Percentiles rank a stretch among this genome's conserved stretches.
Conservation (phyloP, 257 asterid genomes). For the Nicotiana attenuata region DNA sequence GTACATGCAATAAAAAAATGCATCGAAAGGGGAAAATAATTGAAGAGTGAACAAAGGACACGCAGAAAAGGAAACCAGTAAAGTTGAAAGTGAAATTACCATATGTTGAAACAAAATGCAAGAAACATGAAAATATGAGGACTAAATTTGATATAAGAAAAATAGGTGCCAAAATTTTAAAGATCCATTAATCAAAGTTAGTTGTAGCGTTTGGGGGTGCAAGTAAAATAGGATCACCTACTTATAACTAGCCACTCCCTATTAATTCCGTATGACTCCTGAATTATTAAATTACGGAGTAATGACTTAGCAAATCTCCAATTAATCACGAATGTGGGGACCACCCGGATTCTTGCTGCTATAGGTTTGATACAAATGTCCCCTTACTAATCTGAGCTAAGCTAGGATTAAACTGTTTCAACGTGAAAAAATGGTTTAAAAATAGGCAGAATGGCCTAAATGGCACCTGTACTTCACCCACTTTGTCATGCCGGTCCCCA, state of each 20-base stretch:
- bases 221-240: conserved; percentile 10
- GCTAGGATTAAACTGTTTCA: not conserved
- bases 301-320: not conserved
- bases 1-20: not conserved
- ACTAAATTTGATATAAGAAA: not conserved
- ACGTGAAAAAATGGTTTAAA: too few species aligned
- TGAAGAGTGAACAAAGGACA: not conserved
- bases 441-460: too few species aligned
- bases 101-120: not conserved
- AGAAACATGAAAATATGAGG: not conserved
- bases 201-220: not conserved
- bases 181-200: not conserved
- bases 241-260: not conserved
- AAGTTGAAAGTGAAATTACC: not conserved
- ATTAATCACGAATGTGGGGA: not conserved
- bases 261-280: not conserved
- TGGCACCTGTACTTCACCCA: too few species aligned
- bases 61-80: not conserved
- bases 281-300: not conserved
- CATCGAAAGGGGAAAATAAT: not conserved
- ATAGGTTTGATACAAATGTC: not conserved
- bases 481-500: too few species aligned
- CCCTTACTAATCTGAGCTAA: not conserved
- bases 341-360: not conserved
- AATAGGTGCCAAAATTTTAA: not conserved